phyloP scores from a whole-genome alignment of 345 rosid species.

The Dimocarpus longan region DNA sequence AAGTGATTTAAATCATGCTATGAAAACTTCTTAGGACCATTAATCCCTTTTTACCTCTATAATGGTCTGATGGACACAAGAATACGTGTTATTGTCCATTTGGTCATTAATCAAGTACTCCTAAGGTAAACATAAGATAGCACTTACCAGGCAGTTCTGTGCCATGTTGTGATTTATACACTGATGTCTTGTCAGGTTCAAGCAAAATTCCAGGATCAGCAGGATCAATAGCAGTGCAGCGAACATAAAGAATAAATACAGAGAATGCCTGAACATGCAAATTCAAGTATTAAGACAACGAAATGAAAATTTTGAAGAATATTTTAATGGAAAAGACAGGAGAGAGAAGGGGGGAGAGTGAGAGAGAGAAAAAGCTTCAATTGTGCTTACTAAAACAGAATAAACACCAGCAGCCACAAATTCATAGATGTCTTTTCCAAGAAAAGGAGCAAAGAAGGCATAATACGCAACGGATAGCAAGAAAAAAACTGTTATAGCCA shows the following conservation, averaged over 20 bases:
- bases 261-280: conserved; percentile 57
- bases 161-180: conserved; percentile 54
- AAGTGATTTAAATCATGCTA: not conserved
- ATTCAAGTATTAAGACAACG: conserved; percentile 1
- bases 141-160: conserved; percentile 50
- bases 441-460: conserved; percentile 95
- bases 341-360: not conserved
- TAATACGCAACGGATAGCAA: conserved; percentile 77
- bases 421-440: conserved; percentile 67
- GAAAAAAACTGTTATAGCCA: conserved; percentile 84
- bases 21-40: not conserved
- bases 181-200: conserved; percentile 53
- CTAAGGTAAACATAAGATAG: not conserved
- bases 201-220: conserved; percentile 88
- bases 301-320: not conserved
- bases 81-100: not conserved
- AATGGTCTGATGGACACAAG: not conserved
- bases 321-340: not conserved
- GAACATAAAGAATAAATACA: conserved; percentile 73
- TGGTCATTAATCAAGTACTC: not conserved
- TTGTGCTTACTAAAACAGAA: conserved; percentile 65
- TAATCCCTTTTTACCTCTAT: not conserved
- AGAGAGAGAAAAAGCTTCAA: not conserved
- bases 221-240: conserved; percentile 93
- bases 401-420: conserved; percentile 71